Base-by-base conservation (phyloP, 1,284 basidiomycete species). In the Austroboletus niveus region DNA sequence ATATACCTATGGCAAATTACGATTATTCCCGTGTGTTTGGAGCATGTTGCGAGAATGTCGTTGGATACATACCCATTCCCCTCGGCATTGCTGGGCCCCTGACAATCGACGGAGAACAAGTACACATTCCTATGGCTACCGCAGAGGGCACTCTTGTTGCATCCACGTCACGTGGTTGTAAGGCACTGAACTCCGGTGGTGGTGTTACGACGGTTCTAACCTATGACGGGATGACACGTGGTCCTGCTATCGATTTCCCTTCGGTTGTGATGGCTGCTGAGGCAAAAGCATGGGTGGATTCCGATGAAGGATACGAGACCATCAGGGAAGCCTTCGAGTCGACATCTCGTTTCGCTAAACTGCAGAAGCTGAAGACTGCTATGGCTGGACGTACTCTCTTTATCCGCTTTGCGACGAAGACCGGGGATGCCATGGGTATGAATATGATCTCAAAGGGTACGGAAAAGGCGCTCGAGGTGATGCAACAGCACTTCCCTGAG, bases 371-470 rank as follows among this genome's bases (percentile, higher is more conserved):
- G 62, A 94, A 95, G 78, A 86, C 85, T 45, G 89, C 87, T 1
- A 75, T 96, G 66, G 94, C 94, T 2, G 94, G 94, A 22, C 80
- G 94, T 39, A 98, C 94, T 36, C 76, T 99, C 38, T 99, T 89
- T 69, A 87, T 98, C n/a, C 84, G 97, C 45, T 98, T 99, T 66
- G 91, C 91, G 44, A 98, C 94, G 53, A 87, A 80, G 48, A 99
- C 97, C 0, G 97, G 97, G 51, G 97, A 99, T 67, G 97, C 96
- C 30, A 99, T 99, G 96, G 96, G 96, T 32, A 99, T 99, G 97
- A 99, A 99, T 78, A 99, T 99, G 96, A 93, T 94, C 66, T 90
- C 87, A 27, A 96, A 96, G 73, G 94, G 94, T 8, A 94, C 92
- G 9, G 97, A 99, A 75, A 92, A 92, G 72, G 93, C 94, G 20